Percentiles rank a stretch among this genome's conserved stretches.
phyloP scores from a whole-genome alignment of 306 rosid species.

The Citrullus mucosospermus region DNA sequence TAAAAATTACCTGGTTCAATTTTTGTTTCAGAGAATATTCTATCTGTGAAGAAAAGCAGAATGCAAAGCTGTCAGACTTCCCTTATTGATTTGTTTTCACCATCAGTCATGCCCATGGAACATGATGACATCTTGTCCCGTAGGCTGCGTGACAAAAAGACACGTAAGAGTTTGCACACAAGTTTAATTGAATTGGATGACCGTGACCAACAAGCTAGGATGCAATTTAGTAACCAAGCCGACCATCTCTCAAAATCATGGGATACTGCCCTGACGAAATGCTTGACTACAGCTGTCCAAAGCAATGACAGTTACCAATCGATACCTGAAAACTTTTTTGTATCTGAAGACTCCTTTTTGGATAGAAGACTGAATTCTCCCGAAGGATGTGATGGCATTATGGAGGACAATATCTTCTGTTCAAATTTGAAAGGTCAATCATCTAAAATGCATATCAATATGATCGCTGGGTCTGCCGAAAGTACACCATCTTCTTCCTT shows the following conservation, averaged over 20 bases:
- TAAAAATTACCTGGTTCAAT: background rate
- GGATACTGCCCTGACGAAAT: constrained; percentile 29
- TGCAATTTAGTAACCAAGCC: constrained; percentile 21
- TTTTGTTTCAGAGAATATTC: background rate
- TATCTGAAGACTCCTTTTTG: constrained; percentile 22
- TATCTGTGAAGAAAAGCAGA: constrained; percentile 12
- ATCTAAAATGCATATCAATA: constrained; percentile 19
- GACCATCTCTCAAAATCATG: constrained; percentile 24
- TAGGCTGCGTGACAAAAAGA: constrained; percentile 16
- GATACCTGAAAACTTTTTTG: constrained; percentile 19
- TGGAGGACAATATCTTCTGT: constrained; percentile 29
- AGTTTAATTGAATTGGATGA: constrained; percentile 24
- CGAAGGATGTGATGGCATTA: constrained; percentile 17
- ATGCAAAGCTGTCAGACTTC: constrained; percentile 21
- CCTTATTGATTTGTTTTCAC: constrained; percentile 26
- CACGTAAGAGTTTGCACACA: constrained; percentile 15
- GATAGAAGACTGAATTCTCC: constrained; percentile 19
- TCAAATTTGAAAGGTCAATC: constrained; percentile 27
- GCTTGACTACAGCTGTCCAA: constrained; percentile 19
- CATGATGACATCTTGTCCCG: constrained; percentile 26
- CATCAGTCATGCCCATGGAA: constrained; percentile 27
- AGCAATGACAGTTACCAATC: constrained; percentile 11
- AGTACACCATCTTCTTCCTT: constrained; percentile 18
- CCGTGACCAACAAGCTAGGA: constrained; percentile 20
- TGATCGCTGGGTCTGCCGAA: constrained; percentile 21